These are phyloP conservation scores for Panus rudis DNA, from an alignment of 768 basidiomycete genomes.

Conservation along the genomic window DNA sequence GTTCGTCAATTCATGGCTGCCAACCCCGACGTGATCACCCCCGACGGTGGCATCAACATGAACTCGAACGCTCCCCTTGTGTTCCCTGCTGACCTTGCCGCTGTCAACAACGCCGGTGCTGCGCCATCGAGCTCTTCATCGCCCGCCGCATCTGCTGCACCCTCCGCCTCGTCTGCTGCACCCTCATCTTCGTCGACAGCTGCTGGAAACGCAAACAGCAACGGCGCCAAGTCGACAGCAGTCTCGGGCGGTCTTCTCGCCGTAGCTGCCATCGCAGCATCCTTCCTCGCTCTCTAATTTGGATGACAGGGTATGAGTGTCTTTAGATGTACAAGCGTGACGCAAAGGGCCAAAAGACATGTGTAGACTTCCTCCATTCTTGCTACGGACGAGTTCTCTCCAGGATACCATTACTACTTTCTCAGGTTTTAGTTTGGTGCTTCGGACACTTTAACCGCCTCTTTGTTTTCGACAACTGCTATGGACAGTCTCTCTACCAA, in stretches of 20 bases:
- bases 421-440: background rate
- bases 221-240: conserved; percentile 40
- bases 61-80: conserved; percentile 42
- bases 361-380: background rate
- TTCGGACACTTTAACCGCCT: conserved; percentile 1
- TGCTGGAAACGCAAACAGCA: conserved; percentile 19
- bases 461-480: background rate
- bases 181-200: conserved; percentile 16
- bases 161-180: conserved; percentile 14
- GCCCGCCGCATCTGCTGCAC: conserved; percentile 17
- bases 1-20: conserved; percentile 36
- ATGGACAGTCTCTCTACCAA: background rate
- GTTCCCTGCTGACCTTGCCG: conserved; percentile 51
- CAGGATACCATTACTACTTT: conserved; percentile 8
- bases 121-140: conserved; percentile 16
- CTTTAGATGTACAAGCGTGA: conserved; percentile 1
- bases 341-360: background rate
- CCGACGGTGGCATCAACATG: conserved; percentile 47
- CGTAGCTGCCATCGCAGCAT: conserved; percentile 42
- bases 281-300: conserved; percentile 27
- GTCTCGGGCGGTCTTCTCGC: conserved; percentile 46
- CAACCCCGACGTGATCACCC: conserved; percentile 45
- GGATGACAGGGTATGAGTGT: background rate
- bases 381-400: background rate
- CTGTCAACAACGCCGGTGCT: conserved; percentile 24